These are phyloP conservation scores for Umbelopsis vinacea DNA, from an alignment of 192 early-diverging fungal species.

Conservation along the genomic window DNA sequence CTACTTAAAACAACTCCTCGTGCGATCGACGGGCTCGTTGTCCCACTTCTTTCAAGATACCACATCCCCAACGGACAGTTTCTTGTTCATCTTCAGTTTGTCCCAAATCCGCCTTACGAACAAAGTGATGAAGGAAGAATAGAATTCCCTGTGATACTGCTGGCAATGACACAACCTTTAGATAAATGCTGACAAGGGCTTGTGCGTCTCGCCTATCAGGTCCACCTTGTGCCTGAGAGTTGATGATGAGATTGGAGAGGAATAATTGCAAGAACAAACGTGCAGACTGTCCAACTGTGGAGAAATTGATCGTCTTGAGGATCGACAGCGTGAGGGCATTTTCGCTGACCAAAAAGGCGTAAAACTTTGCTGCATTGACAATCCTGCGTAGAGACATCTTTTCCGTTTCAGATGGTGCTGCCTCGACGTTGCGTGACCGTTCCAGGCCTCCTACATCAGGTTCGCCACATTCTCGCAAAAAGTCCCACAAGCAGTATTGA, in stretches of 20 bases:
- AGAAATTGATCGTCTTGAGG: slow-evolving; percentile 78
- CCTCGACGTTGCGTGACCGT: slow-evolving; percentile 39
- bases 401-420: slow-evolving; percentile 32
- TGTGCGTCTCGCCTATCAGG: slow-evolving; percentile 49
- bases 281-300: slow-evolving; percentile 61
- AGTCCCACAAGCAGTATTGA: slow-evolving; percentile 96
- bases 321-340: slow-evolving; percentile 76
- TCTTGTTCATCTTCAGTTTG: slow-evolving; percentile 64
- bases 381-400: slow-evolving; percentile 64
- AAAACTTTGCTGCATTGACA: slow-evolving; percentile 86
- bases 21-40: slow-evolving; percentile 31
- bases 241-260: slow-evolving; percentile 71
- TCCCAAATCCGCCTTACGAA: slow-evolving; percentile 62
- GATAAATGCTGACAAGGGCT: slow-evolving; percentile 59
- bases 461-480: slow-evolving; percentile 84
- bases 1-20: slow-evolving; percentile 24
- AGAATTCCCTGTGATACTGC: slow-evolving; percentile 81
- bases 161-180: slow-evolving; percentile 58
- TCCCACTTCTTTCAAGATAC: slow-evolving; percentile 66
- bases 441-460: slow-evolving; percentile 77
- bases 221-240: slow-evolving; percentile 57
- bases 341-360: slow-evolving; percentile 75
- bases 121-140: slow-evolving; percentile 84
- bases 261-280: slow-evolving; percentile 74
- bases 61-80: slow-evolving; percentile 68